Evolutionary conservation across 176 grass and related monocot genomes (phyloP).

Genomic region (Lolium multiflorum): DNA sequence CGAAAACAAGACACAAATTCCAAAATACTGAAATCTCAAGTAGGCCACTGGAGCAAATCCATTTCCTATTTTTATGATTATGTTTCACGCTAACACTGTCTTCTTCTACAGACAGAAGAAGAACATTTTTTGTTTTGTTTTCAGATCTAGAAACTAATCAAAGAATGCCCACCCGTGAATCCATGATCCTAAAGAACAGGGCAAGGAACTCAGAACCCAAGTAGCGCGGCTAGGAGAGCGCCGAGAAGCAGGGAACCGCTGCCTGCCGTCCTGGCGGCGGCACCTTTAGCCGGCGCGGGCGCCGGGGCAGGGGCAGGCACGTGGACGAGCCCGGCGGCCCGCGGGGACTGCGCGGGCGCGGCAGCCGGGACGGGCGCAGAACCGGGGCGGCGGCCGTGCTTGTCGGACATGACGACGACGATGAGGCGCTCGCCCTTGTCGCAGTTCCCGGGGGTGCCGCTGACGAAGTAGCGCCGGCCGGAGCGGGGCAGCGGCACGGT

Average conservation of each 20-base stretch:
- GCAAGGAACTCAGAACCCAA: constrained; percentile 22
- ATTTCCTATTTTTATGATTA: constrained; percentile 3
- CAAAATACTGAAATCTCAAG: neutral
- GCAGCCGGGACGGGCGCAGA: constrained; percentile 27
- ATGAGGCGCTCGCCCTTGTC: constrained; percentile 58
- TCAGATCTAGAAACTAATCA: constrained; percentile 7
- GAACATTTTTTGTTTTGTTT: neutral
- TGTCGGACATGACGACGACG: constrained; percentile 67
- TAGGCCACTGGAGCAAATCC: neutral
- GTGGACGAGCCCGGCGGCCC: neutral
- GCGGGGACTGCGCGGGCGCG: constrained; percentile 34
- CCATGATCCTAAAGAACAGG: neutral
- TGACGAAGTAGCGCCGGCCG: constrained; percentile 54
- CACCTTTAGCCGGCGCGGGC: neutral
- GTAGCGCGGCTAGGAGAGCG: neutral
- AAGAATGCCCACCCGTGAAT: constrained; percentile 6
- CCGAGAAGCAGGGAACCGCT: neutral
- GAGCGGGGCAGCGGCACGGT: constrained; percentile 52
- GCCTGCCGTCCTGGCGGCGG: neutral
- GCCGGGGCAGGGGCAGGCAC: neutral
- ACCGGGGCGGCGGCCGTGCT: constrained; percentile 21
- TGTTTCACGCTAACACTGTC: neutral
- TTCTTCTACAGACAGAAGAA: constrained; percentile 53
- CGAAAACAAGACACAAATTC: neutral
- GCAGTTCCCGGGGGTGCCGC: constrained; percentile 51